phyloP scores from a whole-genome alignment of 192 early-diverging fungal genomes.

The Anaeromyces robustus region DNA sequence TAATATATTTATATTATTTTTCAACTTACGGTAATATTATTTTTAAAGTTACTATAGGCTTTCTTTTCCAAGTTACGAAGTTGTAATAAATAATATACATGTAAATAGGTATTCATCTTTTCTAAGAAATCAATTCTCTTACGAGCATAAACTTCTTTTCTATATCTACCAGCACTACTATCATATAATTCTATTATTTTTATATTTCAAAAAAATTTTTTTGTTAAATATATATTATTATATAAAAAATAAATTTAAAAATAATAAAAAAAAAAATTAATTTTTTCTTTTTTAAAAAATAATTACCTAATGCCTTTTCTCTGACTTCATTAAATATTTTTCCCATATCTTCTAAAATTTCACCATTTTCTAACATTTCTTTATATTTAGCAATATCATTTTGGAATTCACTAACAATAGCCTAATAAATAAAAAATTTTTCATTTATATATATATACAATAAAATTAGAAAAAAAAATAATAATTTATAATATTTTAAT shows the following conservation, averaged over 20 bases:
- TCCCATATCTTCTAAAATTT: conserved; percentile 64
- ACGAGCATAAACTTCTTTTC: conserved; percentile 68
- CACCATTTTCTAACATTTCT: conserved; percentile 57
- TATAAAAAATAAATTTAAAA: not conserved
- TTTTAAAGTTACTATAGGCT: conserved; percentile 49
- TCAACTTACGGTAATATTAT: conserved; percentile 20
- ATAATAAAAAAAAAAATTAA: conserved; percentile 2
- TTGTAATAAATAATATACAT: conserved; percentile 69
- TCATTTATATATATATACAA: too few relatives aligned
- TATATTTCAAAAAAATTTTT: too few relatives aligned
- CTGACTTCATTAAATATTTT: conserved; percentile 36
- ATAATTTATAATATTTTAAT: too few relatives aligned
- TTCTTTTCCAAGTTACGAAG: conserved; percentile 61
- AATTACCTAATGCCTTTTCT: conserved; percentile 17
- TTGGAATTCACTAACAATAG: conserved; percentile 54
- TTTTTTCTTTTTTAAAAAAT: too few relatives aligned
- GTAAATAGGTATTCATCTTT: conserved; percentile 58
- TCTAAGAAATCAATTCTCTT: conserved; percentile 69
- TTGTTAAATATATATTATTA: not conserved
- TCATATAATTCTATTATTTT: conserved; percentile 50
- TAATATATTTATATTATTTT: too few relatives aligned
- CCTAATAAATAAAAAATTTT: conserved; percentile 7
- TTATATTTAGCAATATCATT: conserved; percentile 42
- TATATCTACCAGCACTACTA: conserved; percentile 77
- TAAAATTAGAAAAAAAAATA: too few relatives aligned